Evolutionary conservation across 306 rosid genomes (phyloP).

Genomic region (Fragaria iinumae): DNA sequence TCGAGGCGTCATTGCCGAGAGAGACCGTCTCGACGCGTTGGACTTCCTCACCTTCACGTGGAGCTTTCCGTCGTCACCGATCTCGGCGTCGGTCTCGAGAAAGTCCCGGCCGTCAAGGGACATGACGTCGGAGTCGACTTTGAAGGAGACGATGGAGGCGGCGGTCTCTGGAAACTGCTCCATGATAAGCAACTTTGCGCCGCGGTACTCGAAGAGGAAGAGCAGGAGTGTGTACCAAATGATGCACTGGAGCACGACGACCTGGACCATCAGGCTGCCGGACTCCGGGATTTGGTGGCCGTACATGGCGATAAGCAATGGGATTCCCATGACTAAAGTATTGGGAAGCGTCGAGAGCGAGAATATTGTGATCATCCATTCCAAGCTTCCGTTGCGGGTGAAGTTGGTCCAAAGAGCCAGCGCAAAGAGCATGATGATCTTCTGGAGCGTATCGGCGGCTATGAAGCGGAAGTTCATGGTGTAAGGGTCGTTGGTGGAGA

Average conservation of each 20-base stretch:
- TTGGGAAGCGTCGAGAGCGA: conserved; percentile 95
- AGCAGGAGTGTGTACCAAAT: conserved; percentile 92
- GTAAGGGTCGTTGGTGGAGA: conserved; percentile 74
- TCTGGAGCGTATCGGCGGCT: conserved; percentile 95
- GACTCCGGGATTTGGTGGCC: conserved; percentile 35
- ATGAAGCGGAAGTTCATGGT: conserved; percentile 89
- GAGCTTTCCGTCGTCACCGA: conserved; percentile 88
- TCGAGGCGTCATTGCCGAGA: conserved; percentile 66
- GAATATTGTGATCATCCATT: conserved; percentile 96
- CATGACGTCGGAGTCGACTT: conserved; percentile 95
- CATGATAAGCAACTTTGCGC: conserved; percentile 88
- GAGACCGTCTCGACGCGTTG: conserved; percentile 65
- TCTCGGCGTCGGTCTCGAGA: conserved; percentile 87
- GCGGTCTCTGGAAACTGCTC: conserved; percentile 99
- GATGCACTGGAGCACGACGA: conserved; percentile 91
- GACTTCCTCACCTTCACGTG: conserved; percentile 90
- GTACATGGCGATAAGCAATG: conserved; percentile 84
- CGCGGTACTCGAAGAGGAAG: conserved; percentile 89
- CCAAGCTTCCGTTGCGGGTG: conserved; percentile 76
- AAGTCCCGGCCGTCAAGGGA: conserved; percentile 89
- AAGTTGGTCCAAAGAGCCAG: conserved; percentile 71
- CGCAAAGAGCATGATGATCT: conserved; percentile 71
- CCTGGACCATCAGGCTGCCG: conserved; percentile 84
- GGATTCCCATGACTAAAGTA: conserved; percentile 94
- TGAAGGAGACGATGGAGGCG: conserved; percentile 88